Evolutionary conservation across 2,329 filamentous ascomycete genomes (phyloP).

Genomic region (Calonectria naviculata): DNA sequence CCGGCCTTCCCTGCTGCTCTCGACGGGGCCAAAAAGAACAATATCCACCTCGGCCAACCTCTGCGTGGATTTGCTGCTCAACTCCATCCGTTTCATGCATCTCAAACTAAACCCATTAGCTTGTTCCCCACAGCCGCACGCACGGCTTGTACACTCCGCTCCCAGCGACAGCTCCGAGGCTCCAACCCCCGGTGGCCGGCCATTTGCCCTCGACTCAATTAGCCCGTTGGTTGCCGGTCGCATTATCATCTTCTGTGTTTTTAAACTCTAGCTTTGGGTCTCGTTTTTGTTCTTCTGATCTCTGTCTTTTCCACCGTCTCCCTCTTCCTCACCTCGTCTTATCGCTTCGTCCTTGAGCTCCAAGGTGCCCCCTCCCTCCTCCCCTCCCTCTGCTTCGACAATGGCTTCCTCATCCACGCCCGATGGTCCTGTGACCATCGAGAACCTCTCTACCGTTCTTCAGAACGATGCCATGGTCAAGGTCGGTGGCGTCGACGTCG

Average conservation of each 20-base stretch:
- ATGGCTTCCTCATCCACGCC: conserved; percentile 41
- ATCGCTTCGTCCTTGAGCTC: conserved; percentile 7
- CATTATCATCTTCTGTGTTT: background rate
- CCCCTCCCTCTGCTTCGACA: conserved; percentile 9
- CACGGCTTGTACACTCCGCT: conserved; percentile 11
- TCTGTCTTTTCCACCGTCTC: background rate
- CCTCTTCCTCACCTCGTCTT: background rate
- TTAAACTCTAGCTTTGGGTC: background rate
- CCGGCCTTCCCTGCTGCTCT: background rate
- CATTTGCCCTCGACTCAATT: conserved; percentile 11
- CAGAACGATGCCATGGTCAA: conserved; percentile 83
- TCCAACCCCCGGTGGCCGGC: conserved; percentile 6
- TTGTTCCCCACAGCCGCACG: conserved; percentile 18
- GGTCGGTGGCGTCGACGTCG: conserved; percentile 87
- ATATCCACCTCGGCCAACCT: conserved; percentile 1
- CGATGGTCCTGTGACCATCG: conserved; percentile 62
- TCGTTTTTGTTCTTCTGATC: background rate
- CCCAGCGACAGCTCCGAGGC: conserved; percentile 8
- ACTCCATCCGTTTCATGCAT: conserved; percentile 6
- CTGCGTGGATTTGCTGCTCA: conserved; percentile 1
- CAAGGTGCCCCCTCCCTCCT: background rate
- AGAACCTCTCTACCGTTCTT: conserved; percentile 74
- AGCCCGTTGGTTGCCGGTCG: background rate
- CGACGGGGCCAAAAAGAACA: background rate
- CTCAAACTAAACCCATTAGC: background rate